These are phyloP conservation scores for Opeltia flavorubescens DNA, from an alignment of 495 filamentous ascomycete species.

Conservation along the genomic window DNA sequence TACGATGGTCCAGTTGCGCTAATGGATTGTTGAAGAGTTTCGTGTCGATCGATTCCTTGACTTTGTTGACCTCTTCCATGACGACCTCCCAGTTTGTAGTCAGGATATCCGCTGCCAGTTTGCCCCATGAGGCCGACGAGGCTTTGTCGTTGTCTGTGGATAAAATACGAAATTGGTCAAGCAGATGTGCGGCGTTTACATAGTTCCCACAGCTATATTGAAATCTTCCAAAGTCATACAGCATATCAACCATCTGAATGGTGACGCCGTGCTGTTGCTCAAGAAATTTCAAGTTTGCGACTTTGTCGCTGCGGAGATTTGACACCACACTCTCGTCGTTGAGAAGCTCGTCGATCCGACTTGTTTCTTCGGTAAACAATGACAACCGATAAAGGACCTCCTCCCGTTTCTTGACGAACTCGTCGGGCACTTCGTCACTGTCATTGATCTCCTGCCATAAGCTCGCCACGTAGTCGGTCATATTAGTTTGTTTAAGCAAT, in stretches of 20 bases:
- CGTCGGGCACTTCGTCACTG: constrained; percentile 60
- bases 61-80: constrained; percentile 90
- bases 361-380: constrained; percentile 68
- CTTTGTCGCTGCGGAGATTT: constrained; percentile 86
- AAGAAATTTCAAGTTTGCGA: constrained; percentile 88
- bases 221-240: constrained; percentile 89
- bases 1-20: constrained; percentile 84
- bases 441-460: constrained; percentile 77
- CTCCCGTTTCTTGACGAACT: constrained; percentile 77
- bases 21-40: constrained; percentile 91
- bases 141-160: constrained; percentile 98
- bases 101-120: constrained; percentile 86
- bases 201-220: constrained; percentile 96
- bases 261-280: constrained; percentile 92
- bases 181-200: constrained; percentile 65
- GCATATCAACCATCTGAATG: constrained; percentile 80
- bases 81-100: constrained; percentile 84
- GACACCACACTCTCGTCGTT: constrained; percentile 75
- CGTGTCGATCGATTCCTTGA: constrained; percentile 83
- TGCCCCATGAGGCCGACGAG: constrained; percentile 87
- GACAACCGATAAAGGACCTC: constrained; percentile 72
- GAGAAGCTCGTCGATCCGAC: constrained; percentile 71
- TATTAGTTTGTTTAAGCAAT: constrained; percentile 89
- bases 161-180: constrained; percentile 93
- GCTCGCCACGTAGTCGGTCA: constrained; percentile 90